Conservation (phyloP, 805 yeast species). For the Saccharomyces eubayanus region DNA sequence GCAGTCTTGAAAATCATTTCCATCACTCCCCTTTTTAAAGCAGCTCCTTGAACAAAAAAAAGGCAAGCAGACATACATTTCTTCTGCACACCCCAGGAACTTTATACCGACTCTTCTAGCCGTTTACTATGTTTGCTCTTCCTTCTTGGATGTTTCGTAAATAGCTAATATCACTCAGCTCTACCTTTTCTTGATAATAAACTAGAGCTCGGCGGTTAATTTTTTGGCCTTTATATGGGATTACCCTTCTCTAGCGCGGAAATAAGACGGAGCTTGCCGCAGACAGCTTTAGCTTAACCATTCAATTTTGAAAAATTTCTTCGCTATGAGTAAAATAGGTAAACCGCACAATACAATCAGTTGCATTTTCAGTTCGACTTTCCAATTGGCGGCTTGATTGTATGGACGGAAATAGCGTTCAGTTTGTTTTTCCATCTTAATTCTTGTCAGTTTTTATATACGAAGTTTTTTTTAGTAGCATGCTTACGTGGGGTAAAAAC, state of each 20-base stretch:
- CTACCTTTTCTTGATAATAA: not conserved
- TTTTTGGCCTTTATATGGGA: not conserved
- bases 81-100: no score
- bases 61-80: no score
- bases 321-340: not conserved
- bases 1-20: no score
- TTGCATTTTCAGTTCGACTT: not conserved
- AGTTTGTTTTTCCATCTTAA: not conserved
- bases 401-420: not conserved
- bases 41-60: no score
- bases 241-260: not conserved
- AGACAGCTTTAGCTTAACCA: not conserved
- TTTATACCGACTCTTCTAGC: no score
- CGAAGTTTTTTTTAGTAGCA: not conserved
- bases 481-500: not conserved
- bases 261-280: not conserved
- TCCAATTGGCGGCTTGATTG: not conserved
- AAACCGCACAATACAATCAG: not conserved
- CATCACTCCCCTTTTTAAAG: no score
- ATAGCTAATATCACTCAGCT: not conserved
- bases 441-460: not conserved
- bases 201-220: not conserved
- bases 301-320: not conserved
- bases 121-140: no score
- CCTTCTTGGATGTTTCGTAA: not conserved